A percentile compares a stretch with the other conserved stretches of the same genome.
Conservation (phyloP, 2,329 filamentous ascomycete species). For the Arthrobotrys entomopaga region DNA sequence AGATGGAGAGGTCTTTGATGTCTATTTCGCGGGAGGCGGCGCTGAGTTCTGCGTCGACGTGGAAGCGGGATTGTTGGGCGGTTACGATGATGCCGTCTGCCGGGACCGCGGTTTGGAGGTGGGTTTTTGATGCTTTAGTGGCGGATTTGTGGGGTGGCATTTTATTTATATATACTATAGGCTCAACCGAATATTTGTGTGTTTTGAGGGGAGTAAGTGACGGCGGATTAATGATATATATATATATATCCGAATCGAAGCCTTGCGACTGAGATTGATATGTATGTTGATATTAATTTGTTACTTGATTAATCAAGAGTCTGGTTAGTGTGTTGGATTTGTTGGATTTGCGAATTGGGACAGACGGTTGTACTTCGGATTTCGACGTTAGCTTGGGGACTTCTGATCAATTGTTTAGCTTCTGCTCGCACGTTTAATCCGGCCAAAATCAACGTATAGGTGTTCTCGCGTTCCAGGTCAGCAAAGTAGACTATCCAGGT, state of each 20-base stretch:
- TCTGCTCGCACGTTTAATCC: too few species aligned
- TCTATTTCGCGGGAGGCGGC: conserved; percentile 67
- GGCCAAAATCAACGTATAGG: too few species aligned
- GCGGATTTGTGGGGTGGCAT: conserved; percentile 1
- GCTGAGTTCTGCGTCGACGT: conserved; percentile 63
- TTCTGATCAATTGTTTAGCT: too few species aligned
- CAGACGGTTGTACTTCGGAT: background rate
- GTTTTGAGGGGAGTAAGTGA: too few species aligned
- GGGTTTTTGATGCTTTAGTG: conserved; percentile 14
- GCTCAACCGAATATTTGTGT: too few species aligned
- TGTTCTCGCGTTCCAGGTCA: too few species aligned
- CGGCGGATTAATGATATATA: too few species aligned
- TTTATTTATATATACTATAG: background rate
- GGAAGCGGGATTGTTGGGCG: conserved; percentile 75
- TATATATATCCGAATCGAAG: too few species aligned
- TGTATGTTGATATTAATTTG: too few species aligned
- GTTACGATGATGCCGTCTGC: conserved; percentile 67
- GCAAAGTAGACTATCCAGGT: too few species aligned
- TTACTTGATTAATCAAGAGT: background rate
- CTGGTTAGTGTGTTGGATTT: conserved; percentile 18
- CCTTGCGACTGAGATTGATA: too few species aligned
- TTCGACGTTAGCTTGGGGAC: too few species aligned
- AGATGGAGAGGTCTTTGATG: conserved; percentile 77
- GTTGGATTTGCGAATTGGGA: conserved; percentile 35
- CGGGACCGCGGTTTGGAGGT: conserved; percentile 17